A percentile compares a stretch with the other conserved stretches of the same genome.
Evolutionary conservation across 768 basidiomycete species (phyloP).

Genomic region (Dentipellis fragilis): DNA sequence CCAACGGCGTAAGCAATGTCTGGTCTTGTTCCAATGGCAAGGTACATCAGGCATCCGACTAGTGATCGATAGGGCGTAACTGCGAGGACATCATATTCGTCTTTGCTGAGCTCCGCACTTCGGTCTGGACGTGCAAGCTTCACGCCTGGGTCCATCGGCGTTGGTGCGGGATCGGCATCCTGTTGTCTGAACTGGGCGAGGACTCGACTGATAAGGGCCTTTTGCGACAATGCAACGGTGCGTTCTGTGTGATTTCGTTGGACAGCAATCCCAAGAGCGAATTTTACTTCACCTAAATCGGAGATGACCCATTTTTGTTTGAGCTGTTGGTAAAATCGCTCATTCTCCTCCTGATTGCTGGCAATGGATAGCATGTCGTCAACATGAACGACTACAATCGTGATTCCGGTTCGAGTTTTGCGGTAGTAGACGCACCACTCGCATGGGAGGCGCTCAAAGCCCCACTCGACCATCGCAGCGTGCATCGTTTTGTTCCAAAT

Average conservation of each 20-base stretch:
- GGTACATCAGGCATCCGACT: constrained; percentile 20
- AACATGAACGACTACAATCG: constrained; percentile 9
- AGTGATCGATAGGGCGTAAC: constrained; percentile 12
- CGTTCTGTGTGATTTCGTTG: constrained; percentile 12
- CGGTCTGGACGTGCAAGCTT: constrained; percentile 7
- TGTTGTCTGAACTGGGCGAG: constrained; percentile 19
- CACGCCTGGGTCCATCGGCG: constrained; percentile 22
- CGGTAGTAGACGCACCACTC: constrained; percentile 2
- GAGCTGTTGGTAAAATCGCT: constrained; percentile 16
- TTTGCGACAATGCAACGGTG: constrained; percentile 20
- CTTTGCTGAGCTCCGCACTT: constrained; percentile 2
- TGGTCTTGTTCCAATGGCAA: constrained; percentile 3
- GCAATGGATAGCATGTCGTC: constrained; percentile 24
- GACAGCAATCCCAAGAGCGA: constrained; percentile 23
- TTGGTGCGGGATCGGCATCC: constrained; percentile 22
- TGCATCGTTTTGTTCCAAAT: constrained; percentile 25
- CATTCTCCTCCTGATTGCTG: constrained; percentile 6
- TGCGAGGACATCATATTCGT: not conserved
- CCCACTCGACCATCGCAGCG: not conserved
- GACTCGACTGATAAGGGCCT: constrained; percentile 13
- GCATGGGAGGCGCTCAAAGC: not conserved
- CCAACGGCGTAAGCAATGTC: constrained; percentile 6
- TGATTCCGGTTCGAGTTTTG: not conserved
- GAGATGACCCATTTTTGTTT: constrained; percentile 18
- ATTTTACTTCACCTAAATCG: constrained; percentile 19